Conservation (phyloP, 2,329 filamentous ascomycete species). For the Chrysoporthe cubensis region DNA sequence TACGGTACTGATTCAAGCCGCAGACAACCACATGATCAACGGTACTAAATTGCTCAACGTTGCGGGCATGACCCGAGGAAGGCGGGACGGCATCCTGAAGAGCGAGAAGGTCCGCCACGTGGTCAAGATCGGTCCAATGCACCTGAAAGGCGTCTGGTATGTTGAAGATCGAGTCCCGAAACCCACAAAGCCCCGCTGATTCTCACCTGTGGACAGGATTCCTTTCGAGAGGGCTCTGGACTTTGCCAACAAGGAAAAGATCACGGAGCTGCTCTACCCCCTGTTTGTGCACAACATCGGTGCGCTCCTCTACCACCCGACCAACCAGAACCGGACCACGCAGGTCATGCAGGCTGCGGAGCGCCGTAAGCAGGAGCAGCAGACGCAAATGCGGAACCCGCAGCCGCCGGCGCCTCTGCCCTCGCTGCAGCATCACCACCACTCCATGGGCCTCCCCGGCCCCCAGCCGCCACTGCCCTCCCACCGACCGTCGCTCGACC, state of each 20-base stretch:
- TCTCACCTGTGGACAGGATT: slow-evolving; percentile 67
- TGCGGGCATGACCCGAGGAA: slow-evolving; percentile 94
- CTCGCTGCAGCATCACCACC: slow-evolving; percentile 67
- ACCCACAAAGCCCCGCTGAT: background rate
- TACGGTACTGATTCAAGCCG: slow-evolving; percentile 4
- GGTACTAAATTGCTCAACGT: slow-evolving; percentile 97
- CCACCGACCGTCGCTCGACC: slow-evolving; percentile 76
- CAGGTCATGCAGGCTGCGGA: slow-evolving; percentile 87
- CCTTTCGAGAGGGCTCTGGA: slow-evolving; percentile 97
- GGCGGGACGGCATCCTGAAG: slow-evolving; percentile 94
- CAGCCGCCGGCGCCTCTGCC: slow-evolving; percentile 60
- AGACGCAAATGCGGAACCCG: slow-evolving; percentile 65
- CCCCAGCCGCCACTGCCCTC: slow-evolving; percentile 62
- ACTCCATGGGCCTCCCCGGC: slow-evolving; percentile 60
- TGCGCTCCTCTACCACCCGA: slow-evolving; percentile 88
- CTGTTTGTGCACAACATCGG: slow-evolving; percentile 98
- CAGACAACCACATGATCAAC: slow-evolving; percentile 99
- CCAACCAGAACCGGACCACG: slow-evolving; percentile 80
- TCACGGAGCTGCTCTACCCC: slow-evolving; percentile 92
- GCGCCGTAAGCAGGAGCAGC: slow-evolving; percentile 72
- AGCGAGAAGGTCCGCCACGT: slow-evolving; percentile 97
- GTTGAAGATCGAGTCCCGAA: slow-evolving; percentile 38
- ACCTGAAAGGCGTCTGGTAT: slow-evolving; percentile 95
- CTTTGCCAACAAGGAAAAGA: slow-evolving; percentile 99
- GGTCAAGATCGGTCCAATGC: slow-evolving; percentile 99